Conservation (phyloP, 257 asterid species). For the Verbascum thapsus region DNA sequence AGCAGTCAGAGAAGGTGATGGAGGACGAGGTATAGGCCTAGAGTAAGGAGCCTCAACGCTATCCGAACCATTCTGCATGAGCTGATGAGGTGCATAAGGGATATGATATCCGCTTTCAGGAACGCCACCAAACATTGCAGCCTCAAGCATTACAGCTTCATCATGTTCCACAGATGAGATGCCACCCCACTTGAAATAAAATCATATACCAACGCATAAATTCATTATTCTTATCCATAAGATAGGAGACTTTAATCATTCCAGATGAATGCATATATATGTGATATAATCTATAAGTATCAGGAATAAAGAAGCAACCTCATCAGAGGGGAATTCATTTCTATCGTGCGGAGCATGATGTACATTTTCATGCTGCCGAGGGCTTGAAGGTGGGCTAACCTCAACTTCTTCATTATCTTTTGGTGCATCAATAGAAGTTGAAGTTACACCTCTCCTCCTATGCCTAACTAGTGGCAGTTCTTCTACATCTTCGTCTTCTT, state of each 20-base stretch:
- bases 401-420: constrained; percentile 54
- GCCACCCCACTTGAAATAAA: constrained; percentile 88
- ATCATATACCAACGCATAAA: constrained; percentile 25
- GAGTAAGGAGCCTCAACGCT: too few species aligned
- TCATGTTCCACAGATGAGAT: constrained; percentile 96
- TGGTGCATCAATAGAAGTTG: constrained; percentile 45
- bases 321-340: constrained; percentile 67
- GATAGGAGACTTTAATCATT: background rate
- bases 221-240: too few species aligned
- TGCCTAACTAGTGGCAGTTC: too few species aligned
- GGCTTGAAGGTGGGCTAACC: constrained; percentile 70
- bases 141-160: constrained; percentile 99
- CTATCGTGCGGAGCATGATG: constrained; percentile 42
- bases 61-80: too few species aligned
- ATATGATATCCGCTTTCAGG: constrained; percentile 76
- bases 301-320: constrained; percentile 43
- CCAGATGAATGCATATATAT: constrained; percentile 10
- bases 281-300: constrained; percentile 3
- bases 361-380: constrained; percentile 43
- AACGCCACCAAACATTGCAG: constrained; percentile 97
- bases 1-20: constrained; percentile 94
- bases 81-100: constrained; percentile 66
- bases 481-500: constrained; percentile 77
- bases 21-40: constrained; percentile 69
- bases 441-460: constrained; percentile 61